Percentiles rank a stretch among this genome's conserved stretches.
These are phyloP conservation scores for Pichia ethanolica DNA, from an alignment of 805 yeast species.

Conservation along the genomic window DNA sequence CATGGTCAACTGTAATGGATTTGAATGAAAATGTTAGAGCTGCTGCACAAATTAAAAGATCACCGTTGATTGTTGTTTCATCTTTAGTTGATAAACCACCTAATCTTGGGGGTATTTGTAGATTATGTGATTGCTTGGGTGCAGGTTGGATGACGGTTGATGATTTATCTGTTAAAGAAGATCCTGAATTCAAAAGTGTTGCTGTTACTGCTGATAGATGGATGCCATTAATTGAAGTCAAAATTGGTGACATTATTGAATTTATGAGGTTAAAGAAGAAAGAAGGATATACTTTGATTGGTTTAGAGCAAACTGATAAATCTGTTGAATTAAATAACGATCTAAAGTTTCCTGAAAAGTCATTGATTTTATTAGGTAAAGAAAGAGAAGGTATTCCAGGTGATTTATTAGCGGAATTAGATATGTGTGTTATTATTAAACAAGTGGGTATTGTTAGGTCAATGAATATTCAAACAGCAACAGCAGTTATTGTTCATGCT, in stretches of 20 bases:
- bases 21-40: slow-evolving; percentile 32
- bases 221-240: slow-evolving; percentile 89
- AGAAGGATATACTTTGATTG: slow-evolving; percentile 82
- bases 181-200: slow-evolving; percentile 72
- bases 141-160: slow-evolving; percentile 75
- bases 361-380: slow-evolving; percentile 71
- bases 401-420: slow-evolving; percentile 69
- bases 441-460: slow-evolving; percentile 90
- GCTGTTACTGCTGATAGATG: slow-evolving; percentile 93
- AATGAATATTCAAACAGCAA: slow-evolving; percentile 95
- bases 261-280: slow-evolving; percentile 54
- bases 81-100: slow-evolving; percentile 90
- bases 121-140: slow-evolving; percentile 87
- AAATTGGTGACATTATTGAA: slow-evolving; percentile 41
- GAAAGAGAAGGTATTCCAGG: slow-evolving; percentile 93
- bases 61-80: slow-evolving; percentile 85
- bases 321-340: slow-evolving; percentile 62
- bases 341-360: slow-evolving; percentile 69
- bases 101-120: slow-evolving; percentile 88
- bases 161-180: slow-evolving; percentile 54
- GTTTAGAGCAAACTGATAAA: slow-evolving; percentile 88
- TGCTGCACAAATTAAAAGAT: slow-evolving; percentile 47
- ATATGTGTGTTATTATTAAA: slow-evolving; percentile 82
- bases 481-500: slow-evolving; percentile 90
- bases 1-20: slow-evolving; percentile 70